A percentile compares a stretch with the other conserved stretches of the same genome.
These are phyloP conservation scores for Acidiella bohemica DNA, from an alignment of 495 filamentous ascomycete genomes.

Conservation along the genomic window DNA sequence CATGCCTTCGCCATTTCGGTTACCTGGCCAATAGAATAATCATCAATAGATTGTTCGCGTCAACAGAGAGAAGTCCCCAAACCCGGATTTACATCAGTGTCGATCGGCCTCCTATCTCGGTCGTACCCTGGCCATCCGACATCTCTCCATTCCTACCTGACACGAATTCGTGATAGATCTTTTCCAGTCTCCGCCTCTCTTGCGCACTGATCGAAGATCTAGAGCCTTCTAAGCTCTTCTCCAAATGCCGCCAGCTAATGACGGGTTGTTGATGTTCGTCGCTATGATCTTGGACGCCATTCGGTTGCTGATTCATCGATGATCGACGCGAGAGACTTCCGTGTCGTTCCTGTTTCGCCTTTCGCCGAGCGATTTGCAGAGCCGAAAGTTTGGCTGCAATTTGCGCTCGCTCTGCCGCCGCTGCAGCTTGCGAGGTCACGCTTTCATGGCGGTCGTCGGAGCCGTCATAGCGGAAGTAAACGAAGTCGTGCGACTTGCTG, in stretches of 20 bases:
- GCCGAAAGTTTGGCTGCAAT: constrained; percentile 62
- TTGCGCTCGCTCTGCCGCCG: constrained; percentile 51
- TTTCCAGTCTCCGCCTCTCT: constrained; percentile 58
- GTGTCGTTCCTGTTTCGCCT: constrained; percentile 33
- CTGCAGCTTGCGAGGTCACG: constrained; percentile 5
- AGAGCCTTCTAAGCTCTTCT: constrained; percentile 61
- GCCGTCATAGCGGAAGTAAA: constrained; percentile 61
- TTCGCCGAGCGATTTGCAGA: constrained; percentile 53
- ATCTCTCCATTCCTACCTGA: constrained; percentile 85
- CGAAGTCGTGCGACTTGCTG: constrained; percentile 44
- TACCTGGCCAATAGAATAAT: no score
- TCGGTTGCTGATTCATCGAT: constrained; percentile 1
- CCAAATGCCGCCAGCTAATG: constrained; percentile 76
- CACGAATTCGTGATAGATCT: constrained; percentile 86
- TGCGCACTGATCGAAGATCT: constrained; percentile 65
- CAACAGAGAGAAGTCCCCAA: no score
- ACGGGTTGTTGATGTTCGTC: constrained; percentile 37
- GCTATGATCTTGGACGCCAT: constrained; percentile 6
- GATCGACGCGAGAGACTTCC: constrained; percentile 8
- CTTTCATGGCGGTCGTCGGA: not conserved
- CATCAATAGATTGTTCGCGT: no score
- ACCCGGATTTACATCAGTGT: constrained; percentile 83
- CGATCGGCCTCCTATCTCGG: constrained; percentile 80
- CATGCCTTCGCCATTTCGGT: no score
- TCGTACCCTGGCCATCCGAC: constrained; percentile 76